Evolutionary conservation across 2,329 filamentous ascomycete genomes (phyloP).

Genomic region (Colletotrichum viniferum): DNA sequence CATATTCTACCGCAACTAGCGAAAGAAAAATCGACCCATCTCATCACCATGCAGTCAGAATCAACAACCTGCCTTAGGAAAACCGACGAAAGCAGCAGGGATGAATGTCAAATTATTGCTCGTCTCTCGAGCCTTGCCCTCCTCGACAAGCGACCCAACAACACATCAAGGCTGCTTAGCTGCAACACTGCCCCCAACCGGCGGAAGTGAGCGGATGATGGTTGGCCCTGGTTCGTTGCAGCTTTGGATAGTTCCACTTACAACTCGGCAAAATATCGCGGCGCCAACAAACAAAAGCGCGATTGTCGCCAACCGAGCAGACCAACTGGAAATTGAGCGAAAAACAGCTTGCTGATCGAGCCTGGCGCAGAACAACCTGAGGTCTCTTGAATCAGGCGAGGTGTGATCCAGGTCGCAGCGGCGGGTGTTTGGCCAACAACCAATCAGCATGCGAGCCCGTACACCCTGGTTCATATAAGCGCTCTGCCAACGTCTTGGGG

Average conservation of each 20-base stretch:
- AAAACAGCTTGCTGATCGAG: neutral
- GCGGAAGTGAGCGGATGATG: neutral
- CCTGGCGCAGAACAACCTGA: neutral
- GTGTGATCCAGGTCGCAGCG: slow-evolving; percentile 23
- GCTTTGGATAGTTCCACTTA: neutral
- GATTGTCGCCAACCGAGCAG: neutral
- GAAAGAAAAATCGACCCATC: neutral
- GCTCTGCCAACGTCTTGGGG: neutral
- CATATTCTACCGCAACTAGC: neutral
- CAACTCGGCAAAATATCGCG: neutral
- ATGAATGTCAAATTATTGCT: neutral
- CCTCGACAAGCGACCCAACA: neutral
- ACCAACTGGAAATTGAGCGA: neutral
- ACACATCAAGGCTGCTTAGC: neutral
- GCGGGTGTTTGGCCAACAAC: slow-evolving; percentile 4
- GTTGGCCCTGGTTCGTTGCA: neutral
- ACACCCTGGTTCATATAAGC: slow-evolving; percentile 12
- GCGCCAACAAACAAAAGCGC: slow-evolving; percentile 6
- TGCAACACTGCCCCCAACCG: neutral
- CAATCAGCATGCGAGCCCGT: slow-evolving; percentile 11
- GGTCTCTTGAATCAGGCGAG: neutral
- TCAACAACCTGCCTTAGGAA: neutral
- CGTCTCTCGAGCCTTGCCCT: neutral
- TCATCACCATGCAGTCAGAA: neutral
- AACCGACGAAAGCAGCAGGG: neutral